phyloP scores from a whole-genome alignment of 345 rosid species.

The Luvunga scandens region DNA sequence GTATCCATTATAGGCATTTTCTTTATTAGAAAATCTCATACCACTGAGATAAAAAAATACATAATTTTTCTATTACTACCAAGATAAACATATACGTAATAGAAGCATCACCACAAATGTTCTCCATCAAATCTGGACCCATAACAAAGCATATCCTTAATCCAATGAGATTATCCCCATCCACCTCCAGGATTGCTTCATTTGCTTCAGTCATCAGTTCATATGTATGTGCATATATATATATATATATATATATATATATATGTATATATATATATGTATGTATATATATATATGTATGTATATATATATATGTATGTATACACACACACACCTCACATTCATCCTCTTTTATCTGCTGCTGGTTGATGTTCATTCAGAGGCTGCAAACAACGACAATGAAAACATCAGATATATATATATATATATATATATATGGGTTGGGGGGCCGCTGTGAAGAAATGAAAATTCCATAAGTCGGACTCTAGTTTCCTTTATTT shows the following conservation, averaged over 20 bases:
- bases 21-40: not conserved
- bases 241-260: no score
- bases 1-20: not conserved
- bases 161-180: not conserved
- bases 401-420: constrained; percentile 5
- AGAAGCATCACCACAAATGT: not conserved
- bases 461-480: not conserved
- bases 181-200: not conserved
- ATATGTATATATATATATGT: no score
- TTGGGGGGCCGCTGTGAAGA: not conserved
- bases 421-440: no score
- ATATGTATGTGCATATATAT: not conserved
- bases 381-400: constrained; percentile 22
- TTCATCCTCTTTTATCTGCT: not conserved
- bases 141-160: not conserved
- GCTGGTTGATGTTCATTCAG: constrained; percentile 19
- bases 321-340: no score
- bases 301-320: no score
- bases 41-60: no score
- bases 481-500: not conserved
- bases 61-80: no score
- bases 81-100: not conserved
- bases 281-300: no score
- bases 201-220: not conserved
- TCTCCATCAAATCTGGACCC: not conserved